phyloP scores from a whole-genome alignment of 805 yeast genomes.

The Saccharomycopsis amapae region DNA sequence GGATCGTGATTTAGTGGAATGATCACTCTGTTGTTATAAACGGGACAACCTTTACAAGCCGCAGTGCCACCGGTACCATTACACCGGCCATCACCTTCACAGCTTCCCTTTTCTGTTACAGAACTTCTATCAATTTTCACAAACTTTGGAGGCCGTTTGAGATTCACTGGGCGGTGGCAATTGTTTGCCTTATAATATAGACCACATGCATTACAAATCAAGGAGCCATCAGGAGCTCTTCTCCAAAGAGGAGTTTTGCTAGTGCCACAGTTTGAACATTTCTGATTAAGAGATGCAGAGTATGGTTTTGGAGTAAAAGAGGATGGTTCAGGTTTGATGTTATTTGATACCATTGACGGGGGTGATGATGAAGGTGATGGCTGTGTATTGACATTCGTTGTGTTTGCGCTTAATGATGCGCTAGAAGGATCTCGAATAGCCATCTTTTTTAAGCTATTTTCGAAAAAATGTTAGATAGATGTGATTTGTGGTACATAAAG shows the following conservation, averaged over 20 bases:
- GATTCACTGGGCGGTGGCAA: conserved; percentile 34
- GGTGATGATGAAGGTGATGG: background rate
- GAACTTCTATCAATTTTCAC: conserved; percentile 27
- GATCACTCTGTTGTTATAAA: conserved; percentile 63
- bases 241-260: conserved; percentile 55
- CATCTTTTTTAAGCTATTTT: too few relatives aligned
- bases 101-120: conserved; percentile 25
- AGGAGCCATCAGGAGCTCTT: conserved; percentile 48
- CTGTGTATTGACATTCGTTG: too few relatives aligned
- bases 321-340: too few relatives aligned
- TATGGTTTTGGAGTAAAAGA: too few relatives aligned
- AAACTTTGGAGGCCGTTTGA: conserved; percentile 19
- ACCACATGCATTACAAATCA: conserved; percentile 56
- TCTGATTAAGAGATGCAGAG: conserved; percentile 27
- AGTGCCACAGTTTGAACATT: conserved; percentile 49
- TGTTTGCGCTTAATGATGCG: too few relatives aligned
- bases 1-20: conserved; percentile 23
- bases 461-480: too few relatives aligned
- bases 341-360: background rate
- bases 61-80: conserved; percentile 83
- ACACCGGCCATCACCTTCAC: conserved; percentile 44
- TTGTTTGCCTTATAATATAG: conserved; percentile 46
- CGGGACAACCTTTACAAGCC: conserved; percentile 80
- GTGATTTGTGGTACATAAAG: too few relatives aligned
- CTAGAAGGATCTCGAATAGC: too few relatives aligned